Percentiles rank a stretch among this genome's conserved stretches.
These are phyloP conservation scores for Botrytis cinerea DNA, from an alignment of 2,329 filamentous ascomycete genomes.

Conservation along the genomic window DNA sequence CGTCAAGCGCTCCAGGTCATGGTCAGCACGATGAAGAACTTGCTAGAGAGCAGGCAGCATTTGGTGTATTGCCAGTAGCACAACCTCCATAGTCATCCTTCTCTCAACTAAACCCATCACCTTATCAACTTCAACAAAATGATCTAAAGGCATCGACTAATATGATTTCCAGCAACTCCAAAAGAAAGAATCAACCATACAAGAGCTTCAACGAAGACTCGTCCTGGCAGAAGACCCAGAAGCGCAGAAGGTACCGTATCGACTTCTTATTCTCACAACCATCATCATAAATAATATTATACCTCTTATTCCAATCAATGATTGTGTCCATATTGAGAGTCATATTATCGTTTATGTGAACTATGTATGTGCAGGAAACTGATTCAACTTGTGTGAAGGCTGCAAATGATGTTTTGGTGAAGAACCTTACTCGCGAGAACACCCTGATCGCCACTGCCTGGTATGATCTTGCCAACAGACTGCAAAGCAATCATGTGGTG, in stretches of 20 bases:
- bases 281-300: constrained; percentile 17
- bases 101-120: constrained; percentile 13
- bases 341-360: constrained; percentile 18
- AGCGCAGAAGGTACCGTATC: constrained; percentile 39
- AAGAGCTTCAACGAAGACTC: constrained; percentile 38
- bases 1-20: background rate
- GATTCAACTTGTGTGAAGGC: constrained; percentile 33
- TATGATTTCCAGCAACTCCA: constrained; percentile 35
- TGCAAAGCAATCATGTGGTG: constrained; percentile 82
- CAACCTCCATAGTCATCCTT: constrained; percentile 3
- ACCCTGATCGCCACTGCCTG: constrained; percentile 78
- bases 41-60: constrained; percentile 9
- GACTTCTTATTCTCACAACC: constrained; percentile 26
- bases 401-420: constrained; percentile 39
- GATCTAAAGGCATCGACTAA: constrained; percentile 30
- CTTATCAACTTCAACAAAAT: background rate
- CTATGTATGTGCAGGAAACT: constrained; percentile 26
- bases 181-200: constrained; percentile 35
- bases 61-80: constrained; percentile 23
- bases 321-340: constrained; percentile 12
- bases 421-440: constrained; percentile 75
- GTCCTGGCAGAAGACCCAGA: constrained; percentile 36
- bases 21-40: constrained; percentile 14
- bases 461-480: constrained; percentile 76
- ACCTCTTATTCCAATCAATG: constrained; percentile 21